Base-by-base conservation (phyloP, 768 basidiomycete genomes). In the Clathrus columnatus region DNA sequence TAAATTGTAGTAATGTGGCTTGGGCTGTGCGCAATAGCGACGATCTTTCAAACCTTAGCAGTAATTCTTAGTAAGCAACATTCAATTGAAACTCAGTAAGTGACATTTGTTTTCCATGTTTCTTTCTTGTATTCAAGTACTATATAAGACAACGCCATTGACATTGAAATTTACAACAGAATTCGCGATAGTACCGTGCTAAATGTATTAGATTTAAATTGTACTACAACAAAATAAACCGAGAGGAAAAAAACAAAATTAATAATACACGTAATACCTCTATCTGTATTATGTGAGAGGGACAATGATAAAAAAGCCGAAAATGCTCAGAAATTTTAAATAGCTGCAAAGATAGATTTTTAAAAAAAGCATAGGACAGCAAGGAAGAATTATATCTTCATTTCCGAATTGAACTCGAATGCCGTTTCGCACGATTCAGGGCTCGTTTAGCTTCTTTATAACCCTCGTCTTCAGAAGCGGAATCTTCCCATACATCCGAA, bases 401-500 rank as follows among this genome's bases (percentile, higher is more conserved):
- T 36, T 36, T 36, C 2, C 36, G 36, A 36, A 36, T n/a, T 4
- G 36, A 36, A 11, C 10, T 36, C 36, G 11, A 14, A 24, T 18
- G 36, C 29, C 27, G 44, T 10, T 48, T 36, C 2, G 46, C 27
- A 1, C 44, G 54, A 48, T 36, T 43, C 5, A 57, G 26, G 20
- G 56, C 48, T 27, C 16, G 28, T 43, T 32, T 21, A 1, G 54
- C 54, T 6, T 5, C 26, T 51, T 70, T 61, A 69, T 90, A 89
- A 65, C 75, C 82, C 57, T 76, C 82, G 53, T 68, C 84, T 50
- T 85, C 84, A 62, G 84, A 83, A 61, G 86, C 46, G 17, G 54
- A 87, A 61, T 91, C 84, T 57, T 76, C 75, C 88, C 87, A 89
- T 58, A 81, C 63, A 59, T 81, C 79, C 20, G 59, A 57, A 43